phyloP scores from a whole-genome alignment of 1,284 basidiomycete genomes.

The Boletus holoroseus region DNA sequence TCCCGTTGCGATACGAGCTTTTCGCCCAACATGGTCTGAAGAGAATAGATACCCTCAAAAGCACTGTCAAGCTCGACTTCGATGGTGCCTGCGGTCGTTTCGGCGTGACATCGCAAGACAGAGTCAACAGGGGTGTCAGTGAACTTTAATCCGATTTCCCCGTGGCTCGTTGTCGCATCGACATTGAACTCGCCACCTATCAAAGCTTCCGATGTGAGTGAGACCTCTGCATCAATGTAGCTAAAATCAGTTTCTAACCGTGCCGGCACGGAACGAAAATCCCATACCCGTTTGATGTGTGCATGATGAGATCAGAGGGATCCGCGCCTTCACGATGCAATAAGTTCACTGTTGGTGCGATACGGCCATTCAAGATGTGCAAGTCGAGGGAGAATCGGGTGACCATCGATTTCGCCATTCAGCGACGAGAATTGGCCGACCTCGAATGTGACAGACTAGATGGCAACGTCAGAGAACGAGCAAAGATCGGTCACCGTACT shows the following conservation, averaged over 20 bases:
- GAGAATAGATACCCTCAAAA: slow-evolving; percentile 42
- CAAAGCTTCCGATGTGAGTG: slow-evolving; percentile 25
- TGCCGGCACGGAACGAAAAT: neutral
- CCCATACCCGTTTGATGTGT: slow-evolving; percentile 39
- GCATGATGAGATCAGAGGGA: slow-evolving; percentile 26
- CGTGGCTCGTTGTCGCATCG: slow-evolving; percentile 26
- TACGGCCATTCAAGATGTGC: slow-evolving; percentile 35
- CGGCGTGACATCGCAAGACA: slow-evolving; percentile 32
- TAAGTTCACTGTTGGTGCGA: slow-evolving; percentile 36
- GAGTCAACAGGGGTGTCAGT: slow-evolving; percentile 38
- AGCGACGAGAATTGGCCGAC: slow-evolving; percentile 30
- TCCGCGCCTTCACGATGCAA: slow-evolving; percentile 27
- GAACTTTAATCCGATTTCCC: slow-evolving; percentile 34
- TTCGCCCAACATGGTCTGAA: slow-evolving; percentile 28
- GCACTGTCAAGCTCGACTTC: slow-evolving; percentile 35
- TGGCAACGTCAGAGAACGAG: neutral
- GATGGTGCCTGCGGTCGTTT: slow-evolving; percentile 33
- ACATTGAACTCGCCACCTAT: slow-evolving; percentile 37
- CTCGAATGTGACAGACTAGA: slow-evolving; percentile 35
- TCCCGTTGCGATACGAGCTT: slow-evolving; percentile 19
- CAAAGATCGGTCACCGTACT: neutral
- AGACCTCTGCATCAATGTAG: slow-evolving; percentile 28
- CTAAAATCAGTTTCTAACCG: slow-evolving; percentile 22
- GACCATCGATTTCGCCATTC: slow-evolving; percentile 40
- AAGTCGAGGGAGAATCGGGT: slow-evolving; percentile 35